Evolutionary conservation across 1,284 basidiomycete species (phyloP).

Genomic region (Leccinum cinnamomeum): DNA sequence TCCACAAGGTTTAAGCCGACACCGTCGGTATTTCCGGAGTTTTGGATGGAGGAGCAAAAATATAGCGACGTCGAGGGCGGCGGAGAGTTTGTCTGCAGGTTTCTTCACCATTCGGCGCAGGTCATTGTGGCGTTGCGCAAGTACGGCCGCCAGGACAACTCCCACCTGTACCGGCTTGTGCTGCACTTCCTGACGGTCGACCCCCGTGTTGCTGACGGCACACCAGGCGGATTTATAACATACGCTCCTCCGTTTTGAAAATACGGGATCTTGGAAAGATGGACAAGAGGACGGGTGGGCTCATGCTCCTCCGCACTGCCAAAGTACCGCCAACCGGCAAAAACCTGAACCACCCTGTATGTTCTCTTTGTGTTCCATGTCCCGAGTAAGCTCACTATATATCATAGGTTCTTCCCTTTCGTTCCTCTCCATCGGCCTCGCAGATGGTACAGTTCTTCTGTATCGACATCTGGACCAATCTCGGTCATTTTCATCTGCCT

Average conservation of each 20-base stretch:
- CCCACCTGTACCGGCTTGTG: slow-evolving; percentile 83
- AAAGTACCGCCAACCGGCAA: slow-evolving; percentile 79
- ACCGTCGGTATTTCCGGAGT: too few species aligned
- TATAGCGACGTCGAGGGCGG: too few species aligned
- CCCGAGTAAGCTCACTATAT: slow-evolving; percentile 5
- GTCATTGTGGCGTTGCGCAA: slow-evolving; percentile 67
- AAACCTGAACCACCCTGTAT: slow-evolving; percentile 69
- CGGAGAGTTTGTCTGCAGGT: too few species aligned
- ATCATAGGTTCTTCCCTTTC: slow-evolving; percentile 50
- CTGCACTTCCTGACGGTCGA: slow-evolving; percentile 36
- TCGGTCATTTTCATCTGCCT: slow-evolving; percentile 56
- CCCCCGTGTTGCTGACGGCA: too few species aligned
- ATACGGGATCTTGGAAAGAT: slow-evolving; percentile 83
- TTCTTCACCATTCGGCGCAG: too few species aligned
- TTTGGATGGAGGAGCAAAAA: too few species aligned
- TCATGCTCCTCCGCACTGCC: slow-evolving; percentile 71
- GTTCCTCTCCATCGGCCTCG: slow-evolving; percentile 88
- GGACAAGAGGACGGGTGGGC: slow-evolving; percentile 71
- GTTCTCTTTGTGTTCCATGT: slow-evolving; percentile 20
- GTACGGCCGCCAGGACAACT: slow-evolving; percentile 68
- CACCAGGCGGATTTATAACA: slow-evolving; percentile 35
- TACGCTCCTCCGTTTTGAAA: slow-evolving; percentile 78
- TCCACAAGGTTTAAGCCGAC: too few species aligned
- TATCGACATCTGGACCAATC: slow-evolving; percentile 92
- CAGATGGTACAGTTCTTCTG: slow-evolving; percentile 91